Evolutionary conservation across 2,329 filamentous ascomycete genomes (phyloP).

Genomic region (Dactylellina cionopaga): DNA sequence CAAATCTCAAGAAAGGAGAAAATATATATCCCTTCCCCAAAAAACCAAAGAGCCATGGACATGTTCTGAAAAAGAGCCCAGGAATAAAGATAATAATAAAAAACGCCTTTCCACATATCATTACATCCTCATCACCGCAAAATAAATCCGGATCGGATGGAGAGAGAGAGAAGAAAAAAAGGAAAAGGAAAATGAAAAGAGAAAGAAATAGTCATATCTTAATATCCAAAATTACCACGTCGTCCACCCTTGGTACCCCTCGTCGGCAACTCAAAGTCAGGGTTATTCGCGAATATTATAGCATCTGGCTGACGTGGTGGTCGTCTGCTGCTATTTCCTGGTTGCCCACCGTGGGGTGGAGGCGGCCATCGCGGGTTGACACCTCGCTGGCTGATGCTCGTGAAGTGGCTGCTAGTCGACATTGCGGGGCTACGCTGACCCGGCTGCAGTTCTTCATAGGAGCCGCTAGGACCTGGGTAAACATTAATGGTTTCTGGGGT

Average conservation of each 20-base stretch:
- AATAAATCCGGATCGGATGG: conserved; percentile 27
- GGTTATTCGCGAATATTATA: conserved; percentile 67
- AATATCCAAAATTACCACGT: conserved; percentile 48
- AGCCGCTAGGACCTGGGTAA: conserved; percentile 61
- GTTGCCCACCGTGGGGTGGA: conserved; percentile 35
- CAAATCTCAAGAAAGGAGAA: conserved; percentile 33
- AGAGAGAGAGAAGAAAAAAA: conserved; percentile 6
- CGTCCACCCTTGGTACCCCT: conserved; percentile 56
- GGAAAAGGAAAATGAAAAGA: conserved; percentile 9
- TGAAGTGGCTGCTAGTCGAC: conserved; percentile 86
- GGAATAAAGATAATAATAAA: not conserved
- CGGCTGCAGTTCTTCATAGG: conserved; percentile 73
- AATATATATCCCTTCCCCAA: not conserved
- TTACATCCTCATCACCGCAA: conserved; percentile 32
- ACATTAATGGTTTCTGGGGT: not conserved
- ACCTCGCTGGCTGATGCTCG: conserved; percentile 86
- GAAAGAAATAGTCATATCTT: conserved; percentile 13
- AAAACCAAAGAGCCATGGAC: conserved; percentile 21
- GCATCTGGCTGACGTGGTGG: conserved; percentile 58
- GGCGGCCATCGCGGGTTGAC: conserved; percentile 82
- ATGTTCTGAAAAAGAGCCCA: conserved; percentile 4
- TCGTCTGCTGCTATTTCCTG: conserved; percentile 60
- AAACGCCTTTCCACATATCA: conserved; percentile 46
- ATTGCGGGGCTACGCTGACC: conserved; percentile 76
- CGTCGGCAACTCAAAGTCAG: conserved; percentile 80